A percentile compares a stretch with the other conserved stretches of the same genome.
These are phyloP conservation scores for Penicillium sp. DNA, from an alignment of 2,329 filamentous ascomycete genomes.

Conservation along the genomic window DNA sequence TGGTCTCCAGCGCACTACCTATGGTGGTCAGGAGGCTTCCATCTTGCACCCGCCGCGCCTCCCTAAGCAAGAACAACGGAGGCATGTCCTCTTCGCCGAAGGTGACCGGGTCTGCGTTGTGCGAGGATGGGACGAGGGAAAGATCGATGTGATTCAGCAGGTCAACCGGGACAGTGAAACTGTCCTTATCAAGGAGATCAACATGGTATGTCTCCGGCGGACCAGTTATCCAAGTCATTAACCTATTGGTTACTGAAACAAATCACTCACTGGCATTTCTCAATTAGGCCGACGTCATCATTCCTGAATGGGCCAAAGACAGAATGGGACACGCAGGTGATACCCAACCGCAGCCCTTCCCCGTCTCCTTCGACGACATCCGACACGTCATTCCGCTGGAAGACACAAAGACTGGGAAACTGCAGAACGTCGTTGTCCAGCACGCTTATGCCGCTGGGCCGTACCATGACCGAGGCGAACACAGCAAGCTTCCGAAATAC, in stretches of 20 bases:
- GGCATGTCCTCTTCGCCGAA: constrained; percentile 59
- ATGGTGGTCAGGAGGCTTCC: constrained; percentile 54
- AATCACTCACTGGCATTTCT: constrained; percentile 7
- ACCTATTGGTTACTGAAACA: background rate
- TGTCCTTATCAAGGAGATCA: constrained; percentile 60
- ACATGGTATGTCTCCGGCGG: constrained; percentile 53
- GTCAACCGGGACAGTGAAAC: constrained; percentile 57
- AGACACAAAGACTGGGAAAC: constrained; percentile 61
- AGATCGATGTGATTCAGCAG: constrained; percentile 68
- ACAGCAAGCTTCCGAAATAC: constrained; percentile 41
- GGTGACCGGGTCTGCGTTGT: constrained; percentile 81
- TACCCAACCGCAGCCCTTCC: constrained; percentile 50
- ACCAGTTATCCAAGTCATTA: background rate
- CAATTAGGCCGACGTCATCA: constrained; percentile 41
- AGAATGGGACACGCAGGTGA: constrained; percentile 40
- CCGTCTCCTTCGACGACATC: constrained; percentile 67
- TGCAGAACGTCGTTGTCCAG: constrained; percentile 74
- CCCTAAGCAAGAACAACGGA: constrained; percentile 38
- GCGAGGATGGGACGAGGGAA: constrained; percentile 74
- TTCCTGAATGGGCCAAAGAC: constrained; percentile 38
- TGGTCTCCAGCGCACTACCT: constrained; percentile 56
- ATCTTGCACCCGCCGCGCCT: constrained; percentile 39
- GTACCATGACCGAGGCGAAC: constrained; percentile 50
- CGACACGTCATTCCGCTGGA: constrained; percentile 76
- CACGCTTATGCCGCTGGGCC: constrained; percentile 59